phyloP scores from a whole-genome alignment of 1,139 yeast species.

The Eremothecium cymbalariae region DNA sequence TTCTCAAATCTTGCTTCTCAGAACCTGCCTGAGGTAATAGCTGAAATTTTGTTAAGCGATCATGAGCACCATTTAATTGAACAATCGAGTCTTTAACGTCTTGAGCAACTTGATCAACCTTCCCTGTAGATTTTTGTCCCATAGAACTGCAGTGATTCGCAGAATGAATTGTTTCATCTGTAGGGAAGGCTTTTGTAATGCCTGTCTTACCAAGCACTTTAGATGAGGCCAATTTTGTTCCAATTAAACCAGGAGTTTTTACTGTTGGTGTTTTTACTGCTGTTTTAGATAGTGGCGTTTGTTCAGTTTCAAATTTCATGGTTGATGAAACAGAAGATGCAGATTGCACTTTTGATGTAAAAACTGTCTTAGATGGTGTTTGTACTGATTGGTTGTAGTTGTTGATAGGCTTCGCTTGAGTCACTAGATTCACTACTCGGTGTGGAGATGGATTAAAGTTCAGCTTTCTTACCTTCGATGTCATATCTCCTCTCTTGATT shows the following conservation, averaged over 20 bases:
- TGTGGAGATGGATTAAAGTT: conserved; percentile 4
- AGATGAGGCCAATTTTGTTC: neutral
- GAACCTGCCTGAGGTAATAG: conserved; percentile 21
- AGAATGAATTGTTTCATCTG: too few species aligned
- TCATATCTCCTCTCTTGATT: conserved; percentile 1
- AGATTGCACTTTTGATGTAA: neutral
- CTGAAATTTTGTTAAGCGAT: conserved; percentile 26
- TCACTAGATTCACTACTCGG: neutral
- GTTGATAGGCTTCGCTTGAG: neutral
- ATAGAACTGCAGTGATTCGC: too few species aligned
- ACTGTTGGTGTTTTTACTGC: neutral
- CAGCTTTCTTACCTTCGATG: conserved; percentile 1
- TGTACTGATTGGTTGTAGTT: neutral
- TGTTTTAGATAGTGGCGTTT: neutral
- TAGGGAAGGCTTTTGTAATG: too few species aligned
- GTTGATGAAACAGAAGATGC: neutral
- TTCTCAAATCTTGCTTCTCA: conserved; percentile 25
- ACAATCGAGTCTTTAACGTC: neutral
- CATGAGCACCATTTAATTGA: conserved; percentile 9
- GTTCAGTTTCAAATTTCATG: neutral
- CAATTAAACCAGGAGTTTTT: neutral
- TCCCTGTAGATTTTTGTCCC: too few species aligned
- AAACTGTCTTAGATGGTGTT: conserved; percentile 1
- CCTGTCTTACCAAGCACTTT: too few species aligned
- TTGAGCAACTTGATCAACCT: conserved; percentile 4